Conservation (phyloP, 176 grass and related monocot genomes). For the Carex parvula region DNA sequence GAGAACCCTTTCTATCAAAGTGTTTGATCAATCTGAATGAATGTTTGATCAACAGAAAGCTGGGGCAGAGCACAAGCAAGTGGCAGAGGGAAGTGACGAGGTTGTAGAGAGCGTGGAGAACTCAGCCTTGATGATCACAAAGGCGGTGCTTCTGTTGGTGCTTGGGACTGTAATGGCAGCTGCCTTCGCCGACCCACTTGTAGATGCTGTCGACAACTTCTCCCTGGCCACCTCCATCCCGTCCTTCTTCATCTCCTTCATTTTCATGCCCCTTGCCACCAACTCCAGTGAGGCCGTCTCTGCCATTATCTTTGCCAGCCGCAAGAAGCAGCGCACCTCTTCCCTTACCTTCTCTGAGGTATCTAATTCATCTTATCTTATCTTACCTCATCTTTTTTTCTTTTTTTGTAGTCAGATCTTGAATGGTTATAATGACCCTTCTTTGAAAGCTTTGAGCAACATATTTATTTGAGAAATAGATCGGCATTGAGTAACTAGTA, state of each 20-base stretch:
- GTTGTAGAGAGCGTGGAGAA: constrained; percentile 57
- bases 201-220: constrained; percentile 88
- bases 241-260: constrained; percentile 94
- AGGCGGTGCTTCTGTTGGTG: constrained; percentile 55
- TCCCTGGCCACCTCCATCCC: constrained; percentile 80
- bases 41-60: constrained; percentile 54
- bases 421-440: not conserved
- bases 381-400: not conserved
- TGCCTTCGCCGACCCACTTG: constrained; percentile 80
- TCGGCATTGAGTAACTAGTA: not conserved
- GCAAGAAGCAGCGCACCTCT: constrained; percentile 73
- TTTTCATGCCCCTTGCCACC: constrained; percentile 79
- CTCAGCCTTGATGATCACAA: constrained; percentile 51
- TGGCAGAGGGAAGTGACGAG: constrained; percentile 60
- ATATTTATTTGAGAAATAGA: not conserved
- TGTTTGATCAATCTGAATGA: constrained; percentile 16
- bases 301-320: constrained; percentile 77
- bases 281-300: constrained; percentile 99
- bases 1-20: not conserved
- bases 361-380: constrained; percentile 2
- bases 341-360: constrained; percentile 98
- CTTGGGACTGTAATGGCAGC: constrained; percentile 67
- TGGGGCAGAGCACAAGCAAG: constrained; percentile 44
- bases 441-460: not conserved
- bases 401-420: not conserved